Evolutionary conservation across 192 early-diverging fungal species (phyloP).

Genomic region (Allomyces macrogynus): DNA sequence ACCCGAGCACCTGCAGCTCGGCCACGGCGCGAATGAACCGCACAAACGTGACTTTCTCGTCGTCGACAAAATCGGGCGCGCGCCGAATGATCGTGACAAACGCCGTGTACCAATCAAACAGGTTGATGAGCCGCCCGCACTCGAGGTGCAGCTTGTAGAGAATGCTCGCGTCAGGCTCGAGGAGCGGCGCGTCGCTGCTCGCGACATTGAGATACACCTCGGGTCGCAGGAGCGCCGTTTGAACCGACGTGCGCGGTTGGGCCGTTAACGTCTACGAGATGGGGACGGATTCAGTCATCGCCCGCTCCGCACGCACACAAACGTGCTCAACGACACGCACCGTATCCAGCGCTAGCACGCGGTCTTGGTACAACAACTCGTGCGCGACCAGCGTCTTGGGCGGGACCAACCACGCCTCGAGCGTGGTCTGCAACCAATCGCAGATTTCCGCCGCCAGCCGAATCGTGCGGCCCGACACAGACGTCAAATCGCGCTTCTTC

Average conservation of each 20-base stretch:
- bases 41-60: not conserved
- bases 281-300: not conserved
- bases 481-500: not conserved
- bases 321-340: slow-evolving; percentile 12
- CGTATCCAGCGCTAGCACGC: slow-evolving; percentile 47
- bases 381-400: slow-evolving; percentile 33
- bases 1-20: slow-evolving; percentile 74
- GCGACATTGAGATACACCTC: slow-evolving; percentile 41
- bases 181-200: slow-evolving; percentile 25
- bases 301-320: not conserved
- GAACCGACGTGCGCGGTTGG: slow-evolving; percentile 62
- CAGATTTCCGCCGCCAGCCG: not conserved
- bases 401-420: not conserved
- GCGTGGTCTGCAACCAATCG: not conserved
- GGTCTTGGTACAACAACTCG: slow-evolving; percentile 62
- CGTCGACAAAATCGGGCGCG: slow-evolving; percentile 12
- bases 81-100: slow-evolving; percentile 58
- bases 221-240: slow-evolving; percentile 60
- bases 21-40: slow-evolving; percentile 68
- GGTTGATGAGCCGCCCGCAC: slow-evolving; percentile 81
- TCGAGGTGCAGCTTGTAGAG: slow-evolving; percentile 78
- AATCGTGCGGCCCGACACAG: not conserved
- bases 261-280: slow-evolving; percentile 47
- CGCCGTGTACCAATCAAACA: slow-evolving; percentile 75
- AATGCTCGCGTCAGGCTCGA: slow-evolving; percentile 62